These are phyloP conservation scores for Paraleonurus japonicus DNA, from an alignment of 257 asterid species.

Conservation along the genomic window DNA sequence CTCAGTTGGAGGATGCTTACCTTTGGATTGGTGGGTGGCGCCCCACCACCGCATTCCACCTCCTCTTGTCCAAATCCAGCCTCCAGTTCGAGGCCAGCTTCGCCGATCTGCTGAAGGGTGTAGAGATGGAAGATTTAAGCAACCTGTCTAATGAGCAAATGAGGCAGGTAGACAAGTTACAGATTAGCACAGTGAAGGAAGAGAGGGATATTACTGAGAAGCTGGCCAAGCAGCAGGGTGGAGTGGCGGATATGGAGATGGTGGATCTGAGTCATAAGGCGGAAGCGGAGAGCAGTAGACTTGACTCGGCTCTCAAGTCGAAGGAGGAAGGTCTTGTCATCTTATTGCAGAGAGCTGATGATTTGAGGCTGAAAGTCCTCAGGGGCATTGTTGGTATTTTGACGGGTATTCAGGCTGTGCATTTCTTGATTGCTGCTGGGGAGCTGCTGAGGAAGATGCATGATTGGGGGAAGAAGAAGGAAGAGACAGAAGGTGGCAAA, in stretches of 20 bases:
- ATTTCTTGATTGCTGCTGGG: slow-evolving; percentile 63
- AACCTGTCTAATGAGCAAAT: slow-evolving; percentile 34
- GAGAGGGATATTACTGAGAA: slow-evolving; percentile 40
- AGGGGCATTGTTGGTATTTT: slow-evolving; percentile 24
- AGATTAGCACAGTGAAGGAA: slow-evolving; percentile 25
- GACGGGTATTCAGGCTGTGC: slow-evolving; percentile 43
- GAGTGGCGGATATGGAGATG: slow-evolving; percentile 38
- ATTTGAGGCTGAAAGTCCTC: slow-evolving; percentile 45
- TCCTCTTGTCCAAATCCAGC: slow-evolving; percentile 49
- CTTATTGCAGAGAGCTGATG: slow-evolving; percentile 42
- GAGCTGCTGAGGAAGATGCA: slow-evolving; percentile 55
- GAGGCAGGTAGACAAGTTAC: slow-evolving; percentile 30
- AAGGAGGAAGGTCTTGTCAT: slow-evolving; percentile 40
- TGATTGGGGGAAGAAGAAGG: slow-evolving; percentile 49
- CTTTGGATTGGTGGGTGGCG: slow-evolving; percentile 65
- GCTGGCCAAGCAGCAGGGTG: slow-evolving; percentile 44
- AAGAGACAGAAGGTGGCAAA: slow-evolving; percentile 13
- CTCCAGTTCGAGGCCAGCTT: slow-evolving; percentile 38
- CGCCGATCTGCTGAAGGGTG: slow-evolving; percentile 8
- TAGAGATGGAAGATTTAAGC: slow-evolving; percentile 14
- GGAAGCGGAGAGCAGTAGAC: background rate
- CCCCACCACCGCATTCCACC: slow-evolving; percentile 50
- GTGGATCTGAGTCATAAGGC: slow-evolving; percentile 35
- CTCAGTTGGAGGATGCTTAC: slow-evolving; percentile 43
- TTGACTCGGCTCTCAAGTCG: slow-evolving; percentile 22